Conservation (phyloP, 805 yeast species). For the Pichia cabralensis region DNA sequence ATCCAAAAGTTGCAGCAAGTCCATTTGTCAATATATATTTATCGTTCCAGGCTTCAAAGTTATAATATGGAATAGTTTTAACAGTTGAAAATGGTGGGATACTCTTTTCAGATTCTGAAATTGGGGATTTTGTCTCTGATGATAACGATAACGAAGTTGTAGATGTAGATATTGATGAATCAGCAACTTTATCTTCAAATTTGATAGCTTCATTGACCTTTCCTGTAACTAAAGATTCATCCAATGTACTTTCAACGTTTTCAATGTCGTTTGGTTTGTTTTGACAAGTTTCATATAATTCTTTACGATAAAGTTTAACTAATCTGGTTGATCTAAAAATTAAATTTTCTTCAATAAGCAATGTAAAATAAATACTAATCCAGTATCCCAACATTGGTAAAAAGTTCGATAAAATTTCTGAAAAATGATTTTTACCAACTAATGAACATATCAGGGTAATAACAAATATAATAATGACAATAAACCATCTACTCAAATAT, state of each 20-base stretch:
- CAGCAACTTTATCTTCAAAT: not conserved
- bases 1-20: conserved; percentile 57
- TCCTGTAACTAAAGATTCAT: not conserved
- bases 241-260: not conserved
- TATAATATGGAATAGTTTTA: conserved; percentile 35
- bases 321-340: conserved; percentile 50
- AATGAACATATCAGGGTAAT: conserved; percentile 62
- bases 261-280: not conserved
- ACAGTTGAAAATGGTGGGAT: conserved; percentile 14
- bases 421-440: conserved; percentile 65
- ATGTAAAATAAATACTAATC: conserved; percentile 71
- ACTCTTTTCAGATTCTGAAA: not conserved
- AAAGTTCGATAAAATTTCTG: conserved; percentile 67
- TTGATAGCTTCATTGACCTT: not conserved
- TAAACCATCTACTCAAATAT: conserved; percentile 66
- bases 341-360: conserved; percentile 61
- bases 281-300: conserved; percentile 20
- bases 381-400: conserved; percentile 90
- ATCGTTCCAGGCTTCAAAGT: conserved; percentile 70
- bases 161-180: not conserved
- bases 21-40: conserved; percentile 53
- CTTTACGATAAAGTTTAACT: conserved; percentile 31
- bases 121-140: not conserved
- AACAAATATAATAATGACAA: conserved; percentile 55
- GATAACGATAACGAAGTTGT: not conserved